Conservation (phyloP, 2,329 filamentous ascomycete species). For the Hysterium pulicare region DNA sequence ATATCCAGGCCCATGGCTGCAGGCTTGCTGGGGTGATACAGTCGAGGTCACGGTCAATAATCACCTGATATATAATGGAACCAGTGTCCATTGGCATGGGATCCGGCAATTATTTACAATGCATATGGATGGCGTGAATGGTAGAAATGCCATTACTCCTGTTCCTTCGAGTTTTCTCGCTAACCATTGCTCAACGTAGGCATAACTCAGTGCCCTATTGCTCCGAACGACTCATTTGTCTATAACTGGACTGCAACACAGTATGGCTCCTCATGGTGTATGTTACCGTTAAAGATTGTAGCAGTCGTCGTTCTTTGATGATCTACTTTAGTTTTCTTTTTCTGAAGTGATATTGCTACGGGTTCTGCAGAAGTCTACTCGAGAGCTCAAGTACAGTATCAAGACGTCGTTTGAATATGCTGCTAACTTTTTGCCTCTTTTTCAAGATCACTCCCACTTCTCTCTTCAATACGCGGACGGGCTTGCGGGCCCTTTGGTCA, state of each 20-base stretch:
- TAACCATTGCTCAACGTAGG: too few species aligned
- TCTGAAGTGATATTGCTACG: too few species aligned
- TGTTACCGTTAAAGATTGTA: too few species aligned
- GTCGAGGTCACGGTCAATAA: conserved; percentile 40
- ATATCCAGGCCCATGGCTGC: too few species aligned
- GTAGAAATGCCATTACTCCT: too few species aligned
- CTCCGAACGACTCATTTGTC: conserved; percentile 21
- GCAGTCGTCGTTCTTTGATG: too few species aligned
- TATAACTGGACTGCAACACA: conserved; percentile 51
- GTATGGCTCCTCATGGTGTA: conserved; percentile 58
- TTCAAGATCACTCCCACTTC: conserved; percentile 62
- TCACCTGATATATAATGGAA: conserved; percentile 44
- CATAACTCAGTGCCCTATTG: conserved; percentile 7
- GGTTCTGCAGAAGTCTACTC: too few species aligned
- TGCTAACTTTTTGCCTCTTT: too few species aligned
- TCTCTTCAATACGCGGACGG: conserved; percentile 45
- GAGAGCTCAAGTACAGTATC: too few species aligned
- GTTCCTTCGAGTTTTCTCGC: too few species aligned
- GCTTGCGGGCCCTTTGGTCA: conserved; percentile 12
- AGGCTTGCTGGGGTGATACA: conserved; percentile 41
- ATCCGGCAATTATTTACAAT: conserved; percentile 58
- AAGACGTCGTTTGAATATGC: too few species aligned
- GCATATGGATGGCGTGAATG: conserved; percentile 56
- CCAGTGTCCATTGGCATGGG: conserved; percentile 52
- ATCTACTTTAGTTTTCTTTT: too few species aligned